These are phyloP conservation scores for Boletus rubescentipes DNA, from an alignment of 768 basidiomycete genomes.

Conservation along the genomic window DNA sequence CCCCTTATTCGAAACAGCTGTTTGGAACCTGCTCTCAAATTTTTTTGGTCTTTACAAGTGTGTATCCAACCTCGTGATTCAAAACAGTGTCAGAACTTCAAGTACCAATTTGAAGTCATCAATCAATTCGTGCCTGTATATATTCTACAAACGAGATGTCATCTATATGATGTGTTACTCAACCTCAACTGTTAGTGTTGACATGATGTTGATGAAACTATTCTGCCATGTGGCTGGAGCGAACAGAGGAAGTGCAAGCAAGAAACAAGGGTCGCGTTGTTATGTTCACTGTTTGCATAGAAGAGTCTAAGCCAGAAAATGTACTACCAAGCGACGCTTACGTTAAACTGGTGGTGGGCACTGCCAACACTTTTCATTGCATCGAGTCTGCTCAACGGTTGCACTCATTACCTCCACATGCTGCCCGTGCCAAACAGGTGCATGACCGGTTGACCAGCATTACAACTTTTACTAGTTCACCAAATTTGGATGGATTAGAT, in stretches of 20 bases:
- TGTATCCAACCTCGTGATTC: no score
- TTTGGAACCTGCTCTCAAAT: no score
- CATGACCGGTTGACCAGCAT: neutral
- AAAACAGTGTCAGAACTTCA: no score
- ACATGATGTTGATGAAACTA: neutral
- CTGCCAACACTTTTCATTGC: neutral
- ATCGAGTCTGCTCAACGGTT: neutral
- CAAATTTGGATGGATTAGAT: conserved; percentile 25
- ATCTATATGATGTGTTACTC: neutral
- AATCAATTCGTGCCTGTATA: no score
- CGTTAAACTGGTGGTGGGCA: neutral
- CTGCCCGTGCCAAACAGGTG: neutral
- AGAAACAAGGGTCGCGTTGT: no score
- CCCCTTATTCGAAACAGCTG: neutral
- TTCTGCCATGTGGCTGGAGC: neutral
- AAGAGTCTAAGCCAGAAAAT: no score
- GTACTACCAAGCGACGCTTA: neutral
- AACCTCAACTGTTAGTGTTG: neutral
- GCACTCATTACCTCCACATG: neutral
- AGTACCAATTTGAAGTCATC: no score
- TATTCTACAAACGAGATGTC: no score
- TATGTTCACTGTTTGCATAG: no score
- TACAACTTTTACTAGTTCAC: neutral
- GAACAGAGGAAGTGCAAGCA: neutral
- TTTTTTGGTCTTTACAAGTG: neutral